Evolutionary conservation across 345 rosid species (phyloP).

Genomic region (Camelina sativa): DNA sequence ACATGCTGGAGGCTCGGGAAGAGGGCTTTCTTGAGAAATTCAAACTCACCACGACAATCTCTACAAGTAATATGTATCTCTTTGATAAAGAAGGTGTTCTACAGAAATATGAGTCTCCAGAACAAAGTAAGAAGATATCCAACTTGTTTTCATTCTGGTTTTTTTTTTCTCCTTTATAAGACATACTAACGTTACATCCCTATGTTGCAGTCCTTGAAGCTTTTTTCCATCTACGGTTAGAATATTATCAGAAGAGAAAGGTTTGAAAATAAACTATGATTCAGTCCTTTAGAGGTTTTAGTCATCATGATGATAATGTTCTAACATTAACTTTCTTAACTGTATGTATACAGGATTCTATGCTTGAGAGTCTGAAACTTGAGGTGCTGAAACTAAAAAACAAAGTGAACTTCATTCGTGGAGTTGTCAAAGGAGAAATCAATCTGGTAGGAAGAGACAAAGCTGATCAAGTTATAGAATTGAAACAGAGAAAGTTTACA

Average conservation of each 20-base stretch:
- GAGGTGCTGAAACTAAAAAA: slow-evolving; percentile 80
- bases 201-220: slow-evolving; percentile 76
- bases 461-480: slow-evolving; percentile 73
- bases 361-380: slow-evolving; percentile 61
- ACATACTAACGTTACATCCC: not conserved
- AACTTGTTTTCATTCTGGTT: slow-evolving; percentile 3
- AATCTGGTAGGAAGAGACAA: slow-evolving; percentile 68
- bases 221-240: slow-evolving; percentile 76
- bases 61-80: slow-evolving; percentile 93
- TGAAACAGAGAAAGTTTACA: slow-evolving; percentile 74
- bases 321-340: not conserved
- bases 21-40: slow-evolving; percentile 90
- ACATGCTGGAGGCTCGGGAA: slow-evolving; percentile 59
- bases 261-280: slow-evolving; percentile 40
- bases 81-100: slow-evolving; percentile 71
- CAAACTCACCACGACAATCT: slow-evolving; percentile 64
- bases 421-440: slow-evolving; percentile 84
- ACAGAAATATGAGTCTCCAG: slow-evolving; percentile 86
- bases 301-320: not conserved
- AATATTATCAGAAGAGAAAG: slow-evolving; percentile 73
- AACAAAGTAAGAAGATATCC: slow-evolving; percentile 60
- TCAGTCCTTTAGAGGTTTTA: not conserved
- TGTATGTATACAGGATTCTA: slow-evolving; percentile 57
- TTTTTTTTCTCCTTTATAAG: not conserved
- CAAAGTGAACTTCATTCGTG: slow-evolving; percentile 87